A percentile compares a stretch with the other conserved stretches of the same genome.
Evolutionary conservation across 352 stramenopile genomes (phyloP).

Genomic region (Pythium insidiosum): DNA sequence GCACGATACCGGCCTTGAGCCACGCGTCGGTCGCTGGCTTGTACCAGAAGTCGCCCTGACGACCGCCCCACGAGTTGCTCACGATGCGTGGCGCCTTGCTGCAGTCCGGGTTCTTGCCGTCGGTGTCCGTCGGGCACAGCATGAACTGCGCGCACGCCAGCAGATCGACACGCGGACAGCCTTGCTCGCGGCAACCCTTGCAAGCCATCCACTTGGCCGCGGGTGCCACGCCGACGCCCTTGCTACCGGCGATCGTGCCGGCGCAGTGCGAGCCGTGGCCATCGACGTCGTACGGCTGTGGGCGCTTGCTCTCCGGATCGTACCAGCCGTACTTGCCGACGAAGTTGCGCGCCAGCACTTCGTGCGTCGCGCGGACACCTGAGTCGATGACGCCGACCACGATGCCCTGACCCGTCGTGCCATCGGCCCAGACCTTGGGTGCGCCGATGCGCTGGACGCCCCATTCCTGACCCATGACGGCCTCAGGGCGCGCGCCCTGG

Average conservation of each 20-base stretch:
- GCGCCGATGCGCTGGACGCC: constrained; percentile 1
- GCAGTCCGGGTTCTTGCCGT: no score
- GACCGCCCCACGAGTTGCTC: no score
- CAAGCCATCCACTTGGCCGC: no score
- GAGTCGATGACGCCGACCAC: no score
- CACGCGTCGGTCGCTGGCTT: constrained; percentile 11
- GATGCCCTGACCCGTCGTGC: no score
- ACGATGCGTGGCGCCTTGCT: no score
- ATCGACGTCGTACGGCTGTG: constrained; percentile 13
- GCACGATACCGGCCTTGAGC: no score
- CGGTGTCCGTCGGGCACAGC: no score
- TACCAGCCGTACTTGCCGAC: constrained; percentile 19
- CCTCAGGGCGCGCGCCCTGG: background rate
- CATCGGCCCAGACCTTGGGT: no score
- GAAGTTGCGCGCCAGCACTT: constrained; percentile 18
- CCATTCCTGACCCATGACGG: constrained; percentile 6
- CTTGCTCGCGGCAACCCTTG: constrained; percentile 15
- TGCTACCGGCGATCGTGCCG: constrained; percentile 2
- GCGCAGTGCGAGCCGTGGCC: no score
- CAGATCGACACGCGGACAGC: constrained; percentile 12
- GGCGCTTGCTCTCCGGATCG: constrained; percentile 19
- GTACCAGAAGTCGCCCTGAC: constrained; percentile 8
- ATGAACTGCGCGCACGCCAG: constrained; percentile 22
- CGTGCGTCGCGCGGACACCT: constrained; percentile 18
- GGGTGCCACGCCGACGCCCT: constrained; percentile 12